A percentile compares a stretch with the other conserved stretches of the same genome.
Evolutionary conservation across 306 rosid species (phyloP).

Genomic region (Malus asiatica): DNA sequence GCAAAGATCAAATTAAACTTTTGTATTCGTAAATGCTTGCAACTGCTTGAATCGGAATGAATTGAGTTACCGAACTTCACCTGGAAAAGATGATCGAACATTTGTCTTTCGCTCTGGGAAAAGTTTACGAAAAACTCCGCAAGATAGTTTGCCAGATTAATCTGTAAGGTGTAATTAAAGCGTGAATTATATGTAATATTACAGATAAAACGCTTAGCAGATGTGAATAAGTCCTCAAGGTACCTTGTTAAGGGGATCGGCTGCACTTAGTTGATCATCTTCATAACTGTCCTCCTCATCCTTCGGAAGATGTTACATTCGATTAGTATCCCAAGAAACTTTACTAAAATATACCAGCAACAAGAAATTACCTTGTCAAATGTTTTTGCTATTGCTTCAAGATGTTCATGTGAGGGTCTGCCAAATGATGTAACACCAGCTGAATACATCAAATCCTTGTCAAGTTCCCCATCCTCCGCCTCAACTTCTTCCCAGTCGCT

Average conservation of each 20-base stretch:
- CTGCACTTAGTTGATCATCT: constrained; percentile 58
- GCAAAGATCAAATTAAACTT: not conserved
- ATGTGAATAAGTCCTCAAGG: not conserved
- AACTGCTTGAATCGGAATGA: constrained; percentile 1
- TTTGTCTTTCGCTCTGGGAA: constrained; percentile 47
- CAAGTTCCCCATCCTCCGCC: constrained; percentile 38
- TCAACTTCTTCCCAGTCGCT: constrained; percentile 91
- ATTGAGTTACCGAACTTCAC: constrained; percentile 20
- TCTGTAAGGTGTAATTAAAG: constrained; percentile 36
- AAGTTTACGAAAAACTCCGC: constrained; percentile 61
- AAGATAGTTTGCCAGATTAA: constrained; percentile 61
- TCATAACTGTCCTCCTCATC: constrained; percentile 72
- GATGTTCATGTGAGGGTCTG: constrained; percentile 64
- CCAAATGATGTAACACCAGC: constrained; percentile 41
- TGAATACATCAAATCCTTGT: constrained; percentile 45
- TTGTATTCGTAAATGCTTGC: not conserved
- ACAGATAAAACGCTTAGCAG: not conserved
- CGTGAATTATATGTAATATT: not conserved
- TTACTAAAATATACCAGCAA: not conserved
- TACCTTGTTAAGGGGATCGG: constrained; percentile 92
- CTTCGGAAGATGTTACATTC: constrained; percentile 36
- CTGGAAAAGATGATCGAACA: constrained; percentile 61
- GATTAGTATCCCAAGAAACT: constrained; percentile 7
- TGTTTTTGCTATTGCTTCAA: constrained; percentile 75
- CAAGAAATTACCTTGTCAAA: constrained; percentile 54